Percentiles rank a stretch among this genome's conserved stretches.
phyloP scores from a whole-genome alignment of 2,329 filamentous ascomycete species.

The Pleomassaria siparia region DNA sequence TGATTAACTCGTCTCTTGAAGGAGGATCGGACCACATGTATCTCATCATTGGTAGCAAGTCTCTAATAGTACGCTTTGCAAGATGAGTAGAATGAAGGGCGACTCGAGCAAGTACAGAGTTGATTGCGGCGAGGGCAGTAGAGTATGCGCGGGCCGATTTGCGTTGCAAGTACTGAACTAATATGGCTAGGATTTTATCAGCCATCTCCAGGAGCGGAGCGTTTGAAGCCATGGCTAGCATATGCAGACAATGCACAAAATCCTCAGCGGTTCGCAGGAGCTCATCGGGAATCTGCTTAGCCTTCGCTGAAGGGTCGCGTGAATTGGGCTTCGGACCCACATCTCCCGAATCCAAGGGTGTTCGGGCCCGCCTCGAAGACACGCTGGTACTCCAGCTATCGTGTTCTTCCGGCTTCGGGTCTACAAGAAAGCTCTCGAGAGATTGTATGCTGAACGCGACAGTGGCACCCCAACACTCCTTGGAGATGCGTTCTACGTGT shows the following conservation, averaged over 20 bases:
- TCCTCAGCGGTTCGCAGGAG: conserved; percentile 33
- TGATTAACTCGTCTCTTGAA: conserved; percentile 74
- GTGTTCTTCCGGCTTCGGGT: conserved; percentile 23
- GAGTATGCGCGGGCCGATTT: conserved; percentile 67
- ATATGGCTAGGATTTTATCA: conserved; percentile 57
- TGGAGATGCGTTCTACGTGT: conserved; percentile 77
- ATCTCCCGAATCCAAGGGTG: conserved; percentile 33
- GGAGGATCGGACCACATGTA: conserved; percentile 69
- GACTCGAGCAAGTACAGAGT: conserved; percentile 65
- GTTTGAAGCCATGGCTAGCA: conserved; percentile 66
- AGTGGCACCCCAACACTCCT: conserved; percentile 67
- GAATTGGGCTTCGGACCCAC: conserved; percentile 25
- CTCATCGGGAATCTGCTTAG: conserved; percentile 23
- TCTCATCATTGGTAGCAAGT: conserved; percentile 70
- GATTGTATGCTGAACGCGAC: conserved; percentile 70
- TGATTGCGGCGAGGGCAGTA: conserved; percentile 73
- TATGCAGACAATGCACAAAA: conserved; percentile 63
- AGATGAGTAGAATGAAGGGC: conserved; percentile 69
- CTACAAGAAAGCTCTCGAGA: conserved; percentile 47
- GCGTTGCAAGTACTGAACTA: conserved; percentile 64
- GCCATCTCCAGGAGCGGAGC: conserved; percentile 64
- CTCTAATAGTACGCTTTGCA: conserved; percentile 60
- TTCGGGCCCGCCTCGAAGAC: conserved; percentile 31
- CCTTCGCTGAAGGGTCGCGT: conserved; percentile 21
- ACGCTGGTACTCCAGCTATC: conserved; percentile 33